Base-by-base conservation (phyloP, 1,284 basidiomycete species). In the Rhodotorula sp. region DNA sequence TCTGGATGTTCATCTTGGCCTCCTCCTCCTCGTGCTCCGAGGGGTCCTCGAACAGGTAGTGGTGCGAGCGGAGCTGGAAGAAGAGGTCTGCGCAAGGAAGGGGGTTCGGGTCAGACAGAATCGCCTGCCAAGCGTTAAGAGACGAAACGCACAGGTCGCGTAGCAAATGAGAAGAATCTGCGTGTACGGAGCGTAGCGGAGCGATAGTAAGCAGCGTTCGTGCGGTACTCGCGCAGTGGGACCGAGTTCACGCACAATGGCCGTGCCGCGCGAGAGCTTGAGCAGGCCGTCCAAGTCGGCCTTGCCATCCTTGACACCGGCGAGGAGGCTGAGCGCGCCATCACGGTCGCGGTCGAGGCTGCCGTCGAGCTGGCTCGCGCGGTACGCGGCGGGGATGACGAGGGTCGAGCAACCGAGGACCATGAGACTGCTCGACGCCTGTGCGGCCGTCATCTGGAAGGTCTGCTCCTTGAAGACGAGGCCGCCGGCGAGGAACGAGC, bases 401-500 rank as follows among this genome's bases (percentile, higher is more conserved):
- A 79, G 73, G 48, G 80, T 78, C 54, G 78, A 57, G 66, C 74
- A 72, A 52, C 67, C 72, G 23, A 77, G 64, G 62, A 77, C 66
- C 68, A 76, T 70, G 21, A 66, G 57, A 25, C 27, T 50, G 8
- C 86, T 89, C 79, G 82, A 92, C 85, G 92, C 88, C 84, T 94
- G 93, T 14, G 93, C 92, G 45, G 90, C 92, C 21, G 90, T 92
- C 41, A 86, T 86, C 77, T 90, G 87, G 83, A 97, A 97, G 56
- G 84, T 83, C 66, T 89, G 90, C 80, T 94, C 89, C 23, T 83
- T 79, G 74, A 84, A 87, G 75, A 85, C 86, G 76, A 88, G 82
- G 12, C 92, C 92, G 68, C 75, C 78, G 44, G 87, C 88, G 79
- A 89, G 88, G 84, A 90, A 80, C 87, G 80, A 88, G 90, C 90